A percentile compares a stretch with the other conserved stretches of the same genome.
Evolutionary conservation across 179 eudicot species (phyloP).

Genomic region (Patellifolia procumbens): DNA sequence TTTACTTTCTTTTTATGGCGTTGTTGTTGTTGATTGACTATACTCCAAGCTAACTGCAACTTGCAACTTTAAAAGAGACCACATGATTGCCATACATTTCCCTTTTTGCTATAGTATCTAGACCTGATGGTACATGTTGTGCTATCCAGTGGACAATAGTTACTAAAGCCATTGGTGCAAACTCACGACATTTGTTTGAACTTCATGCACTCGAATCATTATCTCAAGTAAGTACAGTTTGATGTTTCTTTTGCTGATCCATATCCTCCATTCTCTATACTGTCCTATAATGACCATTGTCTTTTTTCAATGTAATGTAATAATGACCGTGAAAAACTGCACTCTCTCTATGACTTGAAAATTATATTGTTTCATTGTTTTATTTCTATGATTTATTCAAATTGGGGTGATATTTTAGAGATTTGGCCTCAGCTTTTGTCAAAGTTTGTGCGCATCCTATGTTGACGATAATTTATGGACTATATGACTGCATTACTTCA

Average conservation of each 20-base stretch:
- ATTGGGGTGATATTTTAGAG: neutral
- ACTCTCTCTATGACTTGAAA: neutral
- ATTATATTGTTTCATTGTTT: neutral
- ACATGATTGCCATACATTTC: neutral
- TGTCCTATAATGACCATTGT: neutral
- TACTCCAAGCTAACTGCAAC: neutral
- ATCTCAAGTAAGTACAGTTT: constrained; percentile 55
- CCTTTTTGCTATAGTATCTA: neutral
- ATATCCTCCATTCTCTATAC: neutral
- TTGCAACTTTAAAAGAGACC: neutral
- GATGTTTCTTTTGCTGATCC: constrained; percentile 14
- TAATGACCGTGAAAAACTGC: neutral
- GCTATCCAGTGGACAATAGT: constrained; percentile 65
- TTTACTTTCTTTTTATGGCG: neutral
- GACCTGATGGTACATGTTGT: constrained; percentile 24
- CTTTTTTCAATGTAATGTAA: neutral
- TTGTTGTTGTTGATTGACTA: neutral
- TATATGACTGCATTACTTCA: no score
- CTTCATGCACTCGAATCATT: constrained; percentile 75
- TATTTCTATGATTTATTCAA: neutral
- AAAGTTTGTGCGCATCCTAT: no score
- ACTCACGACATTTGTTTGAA: constrained; percentile 89
- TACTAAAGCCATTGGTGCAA: constrained; percentile 80
- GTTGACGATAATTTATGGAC: no score
- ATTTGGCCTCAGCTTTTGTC: neutral